Base-by-base conservation (phyloP, 495 filamentous ascomycete species). In the Neurospora terricola region DNA sequence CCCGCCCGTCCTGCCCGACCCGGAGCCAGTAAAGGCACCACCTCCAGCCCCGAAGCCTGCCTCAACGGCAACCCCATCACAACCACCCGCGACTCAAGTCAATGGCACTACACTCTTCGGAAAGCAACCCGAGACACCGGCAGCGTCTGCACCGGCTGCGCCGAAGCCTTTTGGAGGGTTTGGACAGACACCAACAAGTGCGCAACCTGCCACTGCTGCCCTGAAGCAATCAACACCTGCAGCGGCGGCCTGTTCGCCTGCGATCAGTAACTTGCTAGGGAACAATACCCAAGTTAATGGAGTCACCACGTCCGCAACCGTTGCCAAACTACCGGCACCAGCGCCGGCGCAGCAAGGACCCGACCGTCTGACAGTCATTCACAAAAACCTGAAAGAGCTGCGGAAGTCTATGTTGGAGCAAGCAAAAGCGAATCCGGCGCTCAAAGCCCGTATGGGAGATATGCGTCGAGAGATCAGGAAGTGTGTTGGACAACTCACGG, bases 401-500 rank as follows among this genome's bases (percentile, higher is more conserved):
- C 87, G 94, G 14, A 85, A 85, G 40, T 86, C 84, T 21, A 81
- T 92, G 70, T 78, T 77, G 1, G 81, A 88, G 73, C 81, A 87
- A 74, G 83, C 89, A 38, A 84, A 85, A 5, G 72, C 76, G 0
- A 81, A 81, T 59, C 74, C 75, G 14, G 70, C 74, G 0, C 81
- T 94, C 36, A 95, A 94, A 75, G 78, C 83, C 38, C 82, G 85
- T 3, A 87, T 93, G 82, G 93, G 93, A 38, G 90, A 93, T 68
- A 90, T 93, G 86, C 85, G 94, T 14, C 87, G 94, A 48, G 84
- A 88, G 4, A 88, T 97, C 69, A 87, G 84, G 21, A 92, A 90
- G 77, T 89, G 84, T 23, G 84, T 94, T 45, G 93, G 94, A 1
- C 92, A 96, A 77, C 80, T 97, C 37, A 92, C 88, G 14, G 86